Evolutionary conservation across 2,329 filamentous ascomycete species (phyloP).

Genomic region (Ilyonectria robusta): DNA sequence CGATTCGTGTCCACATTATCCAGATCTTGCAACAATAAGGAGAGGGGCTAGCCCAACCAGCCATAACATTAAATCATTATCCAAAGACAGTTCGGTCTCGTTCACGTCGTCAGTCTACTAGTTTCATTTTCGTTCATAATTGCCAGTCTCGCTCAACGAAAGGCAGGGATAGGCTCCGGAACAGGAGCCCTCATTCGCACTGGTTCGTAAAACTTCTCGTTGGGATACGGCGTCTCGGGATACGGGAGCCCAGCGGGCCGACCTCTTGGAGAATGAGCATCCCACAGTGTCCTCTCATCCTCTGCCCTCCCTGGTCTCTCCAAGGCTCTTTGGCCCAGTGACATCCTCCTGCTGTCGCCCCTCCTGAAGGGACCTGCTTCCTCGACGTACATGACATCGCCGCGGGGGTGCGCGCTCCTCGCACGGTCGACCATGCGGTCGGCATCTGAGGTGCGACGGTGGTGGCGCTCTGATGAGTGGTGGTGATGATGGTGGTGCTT

Average conservation of each 20-base stretch:
- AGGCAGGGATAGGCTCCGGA: slow-evolving; percentile 30
- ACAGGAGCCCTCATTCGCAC: slow-evolving; percentile 32
- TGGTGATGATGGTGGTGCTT: slow-evolving; percentile 28
- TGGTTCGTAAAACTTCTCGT: slow-evolving; percentile 40
- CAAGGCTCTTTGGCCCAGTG: slow-evolving; percentile 32
- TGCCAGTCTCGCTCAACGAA: slow-evolving; percentile 29
- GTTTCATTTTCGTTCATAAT: slow-evolving; percentile 1
- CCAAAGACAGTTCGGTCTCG: not conserved
- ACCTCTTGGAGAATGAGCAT: not conserved
- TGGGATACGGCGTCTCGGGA: slow-evolving; percentile 39
- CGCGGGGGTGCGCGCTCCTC: slow-evolving; percentile 23
- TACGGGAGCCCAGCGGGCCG: slow-evolving; percentile 34
- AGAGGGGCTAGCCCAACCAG: slow-evolving; percentile 21
- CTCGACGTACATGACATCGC: slow-evolving; percentile 40
- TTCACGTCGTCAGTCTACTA: not conserved
- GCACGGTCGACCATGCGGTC: slow-evolving; percentile 35
- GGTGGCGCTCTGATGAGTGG: slow-evolving; percentile 17
- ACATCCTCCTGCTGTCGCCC: slow-evolving; percentile 28
- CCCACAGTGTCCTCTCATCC: slow-evolving; percentile 30
- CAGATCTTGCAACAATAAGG: slow-evolving; percentile 18
- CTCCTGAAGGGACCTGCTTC: slow-evolving; percentile 31
- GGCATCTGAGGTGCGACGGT: slow-evolving; percentile 29
- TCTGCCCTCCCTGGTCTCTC: slow-evolving; percentile 31
- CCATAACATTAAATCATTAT: not conserved
- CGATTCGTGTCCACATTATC: slow-evolving; percentile 8